Evolutionary conservation across 441 rosid species (phyloP).

Genomic region (Populus hybrid): DNA sequence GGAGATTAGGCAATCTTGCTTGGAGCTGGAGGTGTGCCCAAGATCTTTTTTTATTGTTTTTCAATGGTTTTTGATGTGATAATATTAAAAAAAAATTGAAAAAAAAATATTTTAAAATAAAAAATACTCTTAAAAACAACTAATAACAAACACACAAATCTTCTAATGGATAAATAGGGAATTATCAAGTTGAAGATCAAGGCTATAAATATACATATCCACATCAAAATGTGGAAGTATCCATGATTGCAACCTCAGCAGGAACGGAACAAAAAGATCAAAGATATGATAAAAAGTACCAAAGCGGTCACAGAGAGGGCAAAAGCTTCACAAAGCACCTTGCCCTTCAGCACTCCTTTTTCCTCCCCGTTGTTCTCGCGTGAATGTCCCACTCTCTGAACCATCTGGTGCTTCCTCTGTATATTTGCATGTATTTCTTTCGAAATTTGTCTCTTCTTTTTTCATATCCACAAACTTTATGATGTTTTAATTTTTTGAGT

Average conservation of each 20-base stretch:
- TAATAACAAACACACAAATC: too few species aligned
- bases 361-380: background rate
- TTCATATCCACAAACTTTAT: background rate
- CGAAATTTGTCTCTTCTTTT: background rate
- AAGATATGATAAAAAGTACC: background rate
- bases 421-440: background rate
- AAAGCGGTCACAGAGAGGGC: background rate
- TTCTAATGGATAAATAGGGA: too few species aligned
- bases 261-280: background rate
- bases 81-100: too few species aligned
- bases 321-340: background rate
- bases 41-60: background rate
- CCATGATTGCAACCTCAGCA: background rate
- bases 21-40: background rate
- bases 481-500: too few species aligned
- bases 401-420: background rate
- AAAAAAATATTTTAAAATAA: too few species aligned
- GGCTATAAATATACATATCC: background rate
- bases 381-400: background rate
- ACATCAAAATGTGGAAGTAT: background rate
- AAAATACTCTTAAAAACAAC: too few species aligned
- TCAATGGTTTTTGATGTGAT: too few species aligned
- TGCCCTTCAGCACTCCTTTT: background rate
- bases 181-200: background rate
- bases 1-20: background rate